Base-by-base conservation (phyloP, 2,329 filamentous ascomycete genomes). In the Fusarium annulatum region DNA sequence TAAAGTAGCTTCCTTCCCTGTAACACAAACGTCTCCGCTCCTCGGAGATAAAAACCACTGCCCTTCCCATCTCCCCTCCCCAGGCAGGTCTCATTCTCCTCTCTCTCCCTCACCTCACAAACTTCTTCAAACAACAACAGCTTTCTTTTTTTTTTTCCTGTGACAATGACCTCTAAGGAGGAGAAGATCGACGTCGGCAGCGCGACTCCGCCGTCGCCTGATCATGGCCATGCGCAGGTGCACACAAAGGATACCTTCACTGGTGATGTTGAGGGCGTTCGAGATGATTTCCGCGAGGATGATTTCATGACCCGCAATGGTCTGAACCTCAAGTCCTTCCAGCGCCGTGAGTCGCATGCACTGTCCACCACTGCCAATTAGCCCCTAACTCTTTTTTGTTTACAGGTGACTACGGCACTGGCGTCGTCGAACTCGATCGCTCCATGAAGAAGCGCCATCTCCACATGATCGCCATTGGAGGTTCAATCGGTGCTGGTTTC, bases 381-480 rank as follows among this genome's bases (percentile, higher is more conserved):
- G 26, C 23, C 23, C 4, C 75, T 77, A 56, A 76, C 71, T 23
- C 5, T 6, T n/a, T 8, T 16, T 7, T 14, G 3, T 19, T 8
- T 5, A 1, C 26, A 78, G 76, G 76, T 58, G 76, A 78, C 61
- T 78, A 71, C 49, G 77, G 77, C 9, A 77, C 74, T 34, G 77
- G 77, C 15, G 72, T 36, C 26, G 63, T 78, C 56, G 77, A 85
- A 75, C 80, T 86, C 52, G 83, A 86, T 72, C 82, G 83, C 56
- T 80, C 82, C 75, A 88, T 90, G 84, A 87, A 88, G 83, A 82
- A 84, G 58, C 86, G 88, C 72, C 88, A 90, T 80, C 81, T 90
- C 74, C 87, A 90, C 81, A 90, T 90, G 88, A 90, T 90, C 80
- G 87, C 88, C 76, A 89, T 90, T 64, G 88, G 88, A 77, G 88